Evolutionary conservation across 495 filamentous ascomycete species (phyloP), one percentile per base, ranked within the genome.

Genomic region (Aspergillus incahuasiensis): DNA sequence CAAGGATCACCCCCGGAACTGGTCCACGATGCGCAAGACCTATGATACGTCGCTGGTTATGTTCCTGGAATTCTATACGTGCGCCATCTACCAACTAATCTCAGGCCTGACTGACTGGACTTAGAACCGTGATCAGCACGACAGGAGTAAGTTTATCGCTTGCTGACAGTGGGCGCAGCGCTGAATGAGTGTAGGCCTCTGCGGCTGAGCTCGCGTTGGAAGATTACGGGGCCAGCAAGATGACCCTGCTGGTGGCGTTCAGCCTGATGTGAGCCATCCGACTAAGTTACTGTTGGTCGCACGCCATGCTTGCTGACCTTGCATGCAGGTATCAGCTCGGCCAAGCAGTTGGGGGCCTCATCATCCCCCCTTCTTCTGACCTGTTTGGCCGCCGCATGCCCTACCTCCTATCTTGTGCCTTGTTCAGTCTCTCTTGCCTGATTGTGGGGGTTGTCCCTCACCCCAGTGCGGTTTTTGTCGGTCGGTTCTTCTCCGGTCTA

Each of bases 331-430:
- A 75, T 40, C 61, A 74, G 19, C 57, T 82, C 1, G 78, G 75
- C 5, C 78, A 80, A 63, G 74, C 62, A 16, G 30, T 78, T 24
- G 78, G 75, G 19, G 75, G 70, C 9, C 60, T 82, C 5, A 38
- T 82, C 2, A 72, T 80, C 40, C 76, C 77, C 12, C 74, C 79
- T n/a, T 74, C 69, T 40, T 76, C 76, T 0, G 79, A 82, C 52
- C 58, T 69, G 0, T 77, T 80, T 45, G 78, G 79, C 1, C 73
- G 77, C 19, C 74, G 73, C 40, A 64, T 56, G 8, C 64, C 77
- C 9, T 82, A 82, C 35, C 62, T 79, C 11, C 32, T 68, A 1
- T 74, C 75, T 13, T 70, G 68, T 12, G 57, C 61, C 0, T 15
- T 75, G 3, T 79, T 69, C 49, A 62, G 65, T 30, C 40, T 73